Base-by-base conservation (phyloP, 2,329 filamentous ascomycete genomes). In the Alternaria gaisen region DNA sequence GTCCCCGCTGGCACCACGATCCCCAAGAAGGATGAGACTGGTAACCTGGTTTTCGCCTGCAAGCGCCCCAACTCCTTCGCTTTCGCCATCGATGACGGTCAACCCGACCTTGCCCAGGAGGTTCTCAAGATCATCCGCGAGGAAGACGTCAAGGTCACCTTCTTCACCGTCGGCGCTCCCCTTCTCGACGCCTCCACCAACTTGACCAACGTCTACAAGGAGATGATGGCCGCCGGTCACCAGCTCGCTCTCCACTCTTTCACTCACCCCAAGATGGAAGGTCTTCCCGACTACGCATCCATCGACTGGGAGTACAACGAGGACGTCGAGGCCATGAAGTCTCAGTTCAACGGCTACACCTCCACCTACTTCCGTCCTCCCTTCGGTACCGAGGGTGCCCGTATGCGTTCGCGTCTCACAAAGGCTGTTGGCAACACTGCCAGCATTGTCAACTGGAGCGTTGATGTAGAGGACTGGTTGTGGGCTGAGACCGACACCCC, bases 381-480 rank as follows among this genome's bases (percentile, higher is more conserved):
- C 0, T 91, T 88, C 70, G 89, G 89, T 41, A 90, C 83, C 30
- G 86, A 91, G 71, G 89, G 88, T 41, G 88, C 88, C 1, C 84
- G 88, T 46, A 88, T 89, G 79, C 84, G 89, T 4, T 85, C 90
- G 73, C 83, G 87, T 41, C 83, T 91, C 28, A 85, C 87, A 0
- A 80, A 81, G 22, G 44, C 75, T 76, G 64, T 76, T 4, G 75
- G 73, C 16, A 82, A 84, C 20, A 79, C 82, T 2, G 81, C 85
- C 14, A 83, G 87, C 1, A 85, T 91, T 43, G 84, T 90, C 53
- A 87, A 87, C 74, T 91, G 89, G 89, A 88, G 84, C 69, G 86
- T 91, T 44, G 89, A 91, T 69, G 86, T 91, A 32, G 87, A 91
- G 80, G 89, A 91, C 73, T 91, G 88, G 87, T 70, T 89, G 24